Base-by-base conservation (phyloP, 108 stramenopile genomes). In the Nitzschia sp. region DNA sequence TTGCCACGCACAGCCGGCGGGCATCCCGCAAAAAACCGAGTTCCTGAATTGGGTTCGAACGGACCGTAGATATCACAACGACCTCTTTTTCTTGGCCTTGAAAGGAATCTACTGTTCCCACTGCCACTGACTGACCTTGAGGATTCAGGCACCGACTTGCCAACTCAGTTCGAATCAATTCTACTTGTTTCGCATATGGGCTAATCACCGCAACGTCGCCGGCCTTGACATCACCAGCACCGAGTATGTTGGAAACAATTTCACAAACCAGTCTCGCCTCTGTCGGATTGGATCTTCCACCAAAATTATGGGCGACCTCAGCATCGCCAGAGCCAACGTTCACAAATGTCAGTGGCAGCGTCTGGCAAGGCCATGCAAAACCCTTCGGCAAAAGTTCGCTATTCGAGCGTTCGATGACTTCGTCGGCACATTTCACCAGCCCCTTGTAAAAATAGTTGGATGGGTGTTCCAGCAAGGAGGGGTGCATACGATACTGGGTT, bases 21-120 rank as follows among this genome's bases (percentile, higher is more conserved):
- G 69, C 38, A 60, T 97, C 96, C 2, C 88, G 68, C 17, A 97
- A 54, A 49, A 97, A 97, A 3, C 96, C 94, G 27, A 97, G 54
- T 29, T 85, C 85, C 32, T 77, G 69, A 17, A 82, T 19, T 21
- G 53, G 36, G 64, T 85, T 85, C 0, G 85, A 83, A 19, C 91
- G 72, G 5, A 84, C 85, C 2, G 82, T 78, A 2, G 86, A 86
- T 48, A 88, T 81, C 11, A 91, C 31, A 1, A 90, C 86, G 1
- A 88, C n/a, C n/a, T 91, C 85, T 1, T 71, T 80, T 59, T 91
- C 89, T 77, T 88, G 86, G 0, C 89, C 89, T 49, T 91, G 89
- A 61, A 91, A 91, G 0, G 83, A 80, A 69, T 91, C 89, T 9
- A 91, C 81, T n/a, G 85, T 90, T 27, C 85, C 85, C 9, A 90